Percentiles rank a stretch among this genome's conserved stretches.
Conservation (phyloP, 2,329 filamentous ascomycete species). For the Epichloe typhina region DNA sequence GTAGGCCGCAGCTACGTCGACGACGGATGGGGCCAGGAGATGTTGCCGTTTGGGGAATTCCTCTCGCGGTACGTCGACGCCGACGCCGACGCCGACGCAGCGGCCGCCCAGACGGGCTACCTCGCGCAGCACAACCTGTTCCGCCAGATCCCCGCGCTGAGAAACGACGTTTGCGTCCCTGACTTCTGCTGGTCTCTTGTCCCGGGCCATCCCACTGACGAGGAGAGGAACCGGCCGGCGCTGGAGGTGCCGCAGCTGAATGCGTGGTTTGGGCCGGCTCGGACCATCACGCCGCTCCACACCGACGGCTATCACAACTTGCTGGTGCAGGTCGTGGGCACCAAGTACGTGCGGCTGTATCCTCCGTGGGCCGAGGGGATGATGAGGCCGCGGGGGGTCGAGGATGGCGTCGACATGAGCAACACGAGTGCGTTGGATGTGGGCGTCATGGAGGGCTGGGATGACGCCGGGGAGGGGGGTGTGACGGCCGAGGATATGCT, state of each 20-base stretch:
- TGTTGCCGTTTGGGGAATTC: constrained; percentile 64
- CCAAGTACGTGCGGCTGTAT: constrained; percentile 87
- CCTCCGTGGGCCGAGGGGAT: constrained; percentile 48
- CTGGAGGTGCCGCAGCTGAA: constrained; percentile 58
- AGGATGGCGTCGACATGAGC: constrained; percentile 73
- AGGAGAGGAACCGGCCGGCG: constrained; percentile 24
- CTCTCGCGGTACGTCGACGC: constrained; percentile 43
- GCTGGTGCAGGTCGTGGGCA: constrained; percentile 74
- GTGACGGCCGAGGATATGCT: constrained; percentile 19
- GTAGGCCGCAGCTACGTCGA: constrained; percentile 81
- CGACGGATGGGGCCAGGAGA: constrained; percentile 67
- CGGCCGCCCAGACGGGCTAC: constrained; percentile 45
- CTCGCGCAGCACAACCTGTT: constrained; percentile 88
- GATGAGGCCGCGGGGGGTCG: constrained; percentile 50
- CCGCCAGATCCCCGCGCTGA: constrained; percentile 62
- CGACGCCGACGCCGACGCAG: neutral
- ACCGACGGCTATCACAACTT: constrained; percentile 93
- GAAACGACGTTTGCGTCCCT: constrained; percentile 63
- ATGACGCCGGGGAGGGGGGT: constrained; percentile 22
- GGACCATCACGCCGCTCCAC: constrained; percentile 84
- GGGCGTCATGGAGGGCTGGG: constrained; percentile 52
- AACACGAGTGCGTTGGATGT: constrained; percentile 80
- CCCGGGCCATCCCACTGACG: constrained; percentile 36
- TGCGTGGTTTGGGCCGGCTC: constrained; percentile 82
- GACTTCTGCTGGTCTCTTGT: constrained; percentile 72